Conservation (phyloP, 2,329 filamentous ascomycete species). For the Cordyceps javanica region DNA sequence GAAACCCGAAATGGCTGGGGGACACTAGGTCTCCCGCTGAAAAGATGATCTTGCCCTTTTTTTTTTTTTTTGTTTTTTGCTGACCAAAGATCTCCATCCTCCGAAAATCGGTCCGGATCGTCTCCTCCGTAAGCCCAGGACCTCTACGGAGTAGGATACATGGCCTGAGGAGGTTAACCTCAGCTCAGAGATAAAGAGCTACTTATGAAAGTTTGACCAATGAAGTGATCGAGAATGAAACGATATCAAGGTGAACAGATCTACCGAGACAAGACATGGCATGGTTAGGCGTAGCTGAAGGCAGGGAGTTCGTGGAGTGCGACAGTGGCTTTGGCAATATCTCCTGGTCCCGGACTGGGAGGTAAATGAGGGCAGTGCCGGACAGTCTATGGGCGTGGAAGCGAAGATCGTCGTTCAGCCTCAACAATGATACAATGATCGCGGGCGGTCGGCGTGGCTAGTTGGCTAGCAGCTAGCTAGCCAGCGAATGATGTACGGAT, state of each 20-base stretch:
- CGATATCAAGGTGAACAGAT: neutral
- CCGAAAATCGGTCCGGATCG: neutral
- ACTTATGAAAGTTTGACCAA: neutral
- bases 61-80: neutral
- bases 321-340: neutral
- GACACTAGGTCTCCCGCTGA: neutral
- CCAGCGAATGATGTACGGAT: no score
- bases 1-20: no score
- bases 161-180: no score
- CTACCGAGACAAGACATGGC: neutral
- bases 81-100: neutral
- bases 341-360: neutral
- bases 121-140: neutral
- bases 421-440: no score
- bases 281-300: neutral
- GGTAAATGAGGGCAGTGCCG: no score
- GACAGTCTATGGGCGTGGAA: no score
- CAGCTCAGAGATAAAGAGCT: no score
- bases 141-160: neutral
- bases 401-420: no score
- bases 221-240: neutral
- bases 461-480: no score
- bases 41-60: neutral
- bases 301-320: neutral
- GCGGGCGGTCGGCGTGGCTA: no score